Evolutionary conservation across 768 basidiomycete genomes (phyloP), one percentile per base, ranked within the genome.

Genomic region (Boletus rubescentipes): DNA sequence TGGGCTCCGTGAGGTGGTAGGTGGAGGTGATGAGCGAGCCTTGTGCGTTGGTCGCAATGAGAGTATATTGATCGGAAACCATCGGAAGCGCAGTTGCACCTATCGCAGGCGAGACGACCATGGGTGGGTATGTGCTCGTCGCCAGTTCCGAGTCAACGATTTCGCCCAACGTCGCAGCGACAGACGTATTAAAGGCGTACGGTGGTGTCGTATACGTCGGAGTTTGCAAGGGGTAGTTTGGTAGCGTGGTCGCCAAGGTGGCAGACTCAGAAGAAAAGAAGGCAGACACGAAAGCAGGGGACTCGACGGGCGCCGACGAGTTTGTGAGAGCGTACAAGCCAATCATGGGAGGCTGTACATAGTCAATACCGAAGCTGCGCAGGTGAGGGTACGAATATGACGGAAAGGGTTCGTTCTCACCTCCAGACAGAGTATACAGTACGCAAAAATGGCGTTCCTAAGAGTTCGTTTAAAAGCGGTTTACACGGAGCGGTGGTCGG

Each of bases 341-440:
- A 53, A 92, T 83, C 70, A 88, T 75, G 16, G 90, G 90, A 8
- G 87, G 76, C 65, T 92, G 90, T 56, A 85, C 84, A 34, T 71
- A 68, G 61, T 87, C 78, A 58, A 92, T 90, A 7, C 90, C 90
- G 55, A 83, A 89, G 65, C 89, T 91, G 52, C 21, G 32, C 20
- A 15, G 30, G 15, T 57, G 18, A 61, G 54, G 14, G 29, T 8
- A 46, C 50, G 30, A 51, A 51, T 30, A 41, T 30, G 46, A 31
- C n/a, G n/a, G 15, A 36, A 10, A 37, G 21, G 16, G 21, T 32
- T 31, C 15, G 6, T 37, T 9, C 65, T 55, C 58, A 87, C 89
- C 86, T 90, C 76, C 82, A 91, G 37, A 91, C 75, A 5, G 87
- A 85, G 66, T 91, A 92, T 0, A 91, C 88, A 3, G 87, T 88